Evolutionary conservation across 179 eudicot genomes (phyloP).

Genomic region (Carnegiea gigantea): DNA sequence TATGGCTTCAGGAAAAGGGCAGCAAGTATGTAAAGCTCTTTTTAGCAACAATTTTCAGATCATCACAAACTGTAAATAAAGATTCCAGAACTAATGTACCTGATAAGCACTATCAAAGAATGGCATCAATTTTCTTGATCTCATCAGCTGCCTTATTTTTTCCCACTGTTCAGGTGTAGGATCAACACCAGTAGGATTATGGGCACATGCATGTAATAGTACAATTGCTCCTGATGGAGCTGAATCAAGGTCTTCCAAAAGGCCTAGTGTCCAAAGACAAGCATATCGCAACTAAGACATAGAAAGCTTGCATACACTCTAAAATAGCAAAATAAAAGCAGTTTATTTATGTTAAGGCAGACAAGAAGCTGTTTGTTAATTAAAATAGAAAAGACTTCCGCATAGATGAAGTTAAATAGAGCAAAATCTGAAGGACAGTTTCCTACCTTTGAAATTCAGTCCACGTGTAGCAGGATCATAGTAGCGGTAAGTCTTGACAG

Average conservation of each 20-base stretch:
- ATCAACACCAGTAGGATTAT: constrained; percentile 98
- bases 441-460: constrained; percentile 66
- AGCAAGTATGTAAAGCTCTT: not conserved
- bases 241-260: constrained; percentile 83
- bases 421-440: not conserved
- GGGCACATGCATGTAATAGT: constrained; percentile 98
- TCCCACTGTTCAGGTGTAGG: constrained; percentile 94
- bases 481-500: constrained; percentile 82
- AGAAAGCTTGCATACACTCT: not conserved
- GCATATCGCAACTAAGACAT: not conserved
- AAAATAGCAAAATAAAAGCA: not conserved
- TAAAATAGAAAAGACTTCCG: too few relatives aligned
- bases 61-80: not conserved
- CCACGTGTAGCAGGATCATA: constrained; percentile 95
- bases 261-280: constrained; percentile 43
- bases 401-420: not conserved
- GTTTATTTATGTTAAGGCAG: not conserved
- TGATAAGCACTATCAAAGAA: constrained; percentile 99
- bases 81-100: constrained; percentile 39
- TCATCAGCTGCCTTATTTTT: constrained; percentile 71
- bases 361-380: too few relatives aligned
- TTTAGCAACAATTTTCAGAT: not conserved
- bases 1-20: constrained; percentile 2
- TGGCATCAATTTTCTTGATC: constrained; percentile 76
- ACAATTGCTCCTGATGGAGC: constrained; percentile 93